Evolutionary conservation across 108 stramenopile genomes (phyloP), one percentile per base, ranked within the genome.

Genomic region (Cyclostephanos tholiformis): DNA sequence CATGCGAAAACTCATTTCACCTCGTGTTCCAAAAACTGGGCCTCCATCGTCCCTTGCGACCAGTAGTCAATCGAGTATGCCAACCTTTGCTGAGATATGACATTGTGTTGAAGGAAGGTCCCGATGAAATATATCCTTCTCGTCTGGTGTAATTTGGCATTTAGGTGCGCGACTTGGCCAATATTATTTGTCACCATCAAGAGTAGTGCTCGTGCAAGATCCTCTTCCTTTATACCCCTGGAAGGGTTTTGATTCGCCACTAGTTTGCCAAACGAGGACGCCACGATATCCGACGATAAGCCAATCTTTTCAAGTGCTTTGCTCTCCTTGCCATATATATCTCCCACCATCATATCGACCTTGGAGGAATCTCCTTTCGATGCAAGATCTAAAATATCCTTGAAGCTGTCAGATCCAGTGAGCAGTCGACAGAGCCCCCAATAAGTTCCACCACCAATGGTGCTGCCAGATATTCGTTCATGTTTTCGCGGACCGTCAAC

Each of bases 161-260:
- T 96, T 16, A 99, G 75, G 70, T 98, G 95, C 1, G 98, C 96
- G 6, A 98, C 92, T 83, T 98, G 95, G 13, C 96, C 98, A 82
- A 99, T 98, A 74, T 99, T 98, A 82, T 97, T 97, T 14, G 99
- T 98, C 8, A 98, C 92, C 97, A 99, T 97, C 49, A 98, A 82
- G 26, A 99, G 74, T 9, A 98, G 68, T 4, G 97, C 97, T n/a
- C 94, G 84, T 0, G 97, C 97, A 63, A 99, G 71, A 83, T 99
- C 99, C 60, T 97, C 95, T 76, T 98, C 89, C 44, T 84, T 86
- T 53, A 95, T 63, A 4, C 89, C 90, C 26, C 69, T 77, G 16
- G 96, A 89, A 48, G 94, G 94, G 76, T 95, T 86, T 76, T 88
- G 82, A 68, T 93, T 94, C 41, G 95, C 84, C 6, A 96, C 97